These are phyloP conservation scores for Wallacemonas sp. DNA, from an alignment of 208 protist genomes.

Conservation along the genomic window DNA sequence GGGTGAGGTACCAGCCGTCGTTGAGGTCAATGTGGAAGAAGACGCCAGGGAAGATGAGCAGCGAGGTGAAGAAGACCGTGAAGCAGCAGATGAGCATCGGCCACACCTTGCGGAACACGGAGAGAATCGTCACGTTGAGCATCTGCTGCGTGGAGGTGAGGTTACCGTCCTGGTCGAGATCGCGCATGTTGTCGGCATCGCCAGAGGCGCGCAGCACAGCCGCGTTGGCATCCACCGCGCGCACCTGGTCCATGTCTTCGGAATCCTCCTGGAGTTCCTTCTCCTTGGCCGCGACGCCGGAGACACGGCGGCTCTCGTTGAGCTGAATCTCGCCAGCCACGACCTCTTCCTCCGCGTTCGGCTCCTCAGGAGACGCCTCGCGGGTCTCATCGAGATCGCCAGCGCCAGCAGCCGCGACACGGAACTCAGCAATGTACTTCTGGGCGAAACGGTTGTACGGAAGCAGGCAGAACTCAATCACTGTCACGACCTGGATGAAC, in stretches of 20 bases:
- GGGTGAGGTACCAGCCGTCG: conserved; percentile 57
- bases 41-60: conserved; percentile 76
- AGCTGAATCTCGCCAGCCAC: conserved; percentile 1
- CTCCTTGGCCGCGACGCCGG: conserved; percentile 20
- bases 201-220: conserved; percentile 38
- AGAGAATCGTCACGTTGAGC: conserved; percentile 35
- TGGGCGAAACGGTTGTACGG: conserved; percentile 63
- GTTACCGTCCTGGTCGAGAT: conserved; percentile 50
- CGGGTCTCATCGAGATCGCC: background rate
- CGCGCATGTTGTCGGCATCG: conserved; percentile 60
- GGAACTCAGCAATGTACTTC: conserved; percentile 77
- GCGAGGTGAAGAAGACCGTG: conserved; percentile 56
- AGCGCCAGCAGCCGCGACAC: conserved; percentile 11
- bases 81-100: conserved; percentile 74
- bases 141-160: conserved; percentile 67
- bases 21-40: conserved; percentile 42
- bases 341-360: conserved; percentile 16
- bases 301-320: conserved; percentile 2
- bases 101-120: conserved; percentile 58
- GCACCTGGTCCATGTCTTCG: conserved; percentile 35
- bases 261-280: conserved; percentile 13
- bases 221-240: conserved; percentile 22
- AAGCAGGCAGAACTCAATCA: conserved; percentile 49
- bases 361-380: conserved; percentile 4
- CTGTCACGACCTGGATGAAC: conserved; percentile 42